A percentile compares a stretch with the other conserved stretches of the same genome.
These are phyloP conservation scores for Thalassiosira hispida DNA, from an alignment of 352 stramenopile genomes.

Conservation along the genomic window DNA sequence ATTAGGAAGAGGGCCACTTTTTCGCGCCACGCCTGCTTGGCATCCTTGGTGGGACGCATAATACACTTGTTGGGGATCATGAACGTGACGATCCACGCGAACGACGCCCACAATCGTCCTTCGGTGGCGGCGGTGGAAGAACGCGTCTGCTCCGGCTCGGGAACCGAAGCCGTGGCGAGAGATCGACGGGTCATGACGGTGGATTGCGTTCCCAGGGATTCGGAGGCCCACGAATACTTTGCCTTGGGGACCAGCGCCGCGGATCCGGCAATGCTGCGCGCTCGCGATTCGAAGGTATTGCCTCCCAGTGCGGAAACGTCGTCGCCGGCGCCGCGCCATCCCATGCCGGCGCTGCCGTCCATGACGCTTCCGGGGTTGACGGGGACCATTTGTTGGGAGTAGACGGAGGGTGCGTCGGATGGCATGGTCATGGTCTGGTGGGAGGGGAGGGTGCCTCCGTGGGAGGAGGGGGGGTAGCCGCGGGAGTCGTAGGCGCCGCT, in stretches of 20 bases:
- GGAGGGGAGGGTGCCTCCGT: background rate
- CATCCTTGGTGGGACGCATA: conserved; percentile 53
- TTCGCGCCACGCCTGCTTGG: conserved; percentile 74
- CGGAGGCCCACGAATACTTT: conserved; percentile 56
- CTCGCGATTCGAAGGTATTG: conserved; percentile 27
- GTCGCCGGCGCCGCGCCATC: conserved; percentile 14
- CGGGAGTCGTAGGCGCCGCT: conserved; percentile 13
- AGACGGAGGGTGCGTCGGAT: conserved; percentile 18
- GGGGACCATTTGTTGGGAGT: conserved; percentile 29
- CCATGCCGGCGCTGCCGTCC: too few relatives aligned
- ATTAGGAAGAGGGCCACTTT: conserved; percentile 71
- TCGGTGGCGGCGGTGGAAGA: conserved; percentile 9
- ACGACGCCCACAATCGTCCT: conserved; percentile 59
- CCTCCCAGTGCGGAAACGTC: conserved; percentile 26
- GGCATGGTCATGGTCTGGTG: background rate
- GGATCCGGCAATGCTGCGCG: conserved; percentile 42
- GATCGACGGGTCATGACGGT: conserved; percentile 52
- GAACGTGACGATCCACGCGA: conserved; percentile 63
- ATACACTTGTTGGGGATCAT: conserved; percentile 68
- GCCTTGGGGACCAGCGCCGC: conserved; percentile 50
- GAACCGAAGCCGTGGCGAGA: conserved; percentile 35
- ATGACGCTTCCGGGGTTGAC: background rate
- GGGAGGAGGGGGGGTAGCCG: background rate
- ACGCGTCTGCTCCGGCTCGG: conserved; percentile 27
- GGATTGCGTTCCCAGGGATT: conserved; percentile 46